These are phyloP conservation scores for Phalaenopsis equestris DNA, from an alignment of 106 monocot genomes.

Conservation along the genomic window DNA sequence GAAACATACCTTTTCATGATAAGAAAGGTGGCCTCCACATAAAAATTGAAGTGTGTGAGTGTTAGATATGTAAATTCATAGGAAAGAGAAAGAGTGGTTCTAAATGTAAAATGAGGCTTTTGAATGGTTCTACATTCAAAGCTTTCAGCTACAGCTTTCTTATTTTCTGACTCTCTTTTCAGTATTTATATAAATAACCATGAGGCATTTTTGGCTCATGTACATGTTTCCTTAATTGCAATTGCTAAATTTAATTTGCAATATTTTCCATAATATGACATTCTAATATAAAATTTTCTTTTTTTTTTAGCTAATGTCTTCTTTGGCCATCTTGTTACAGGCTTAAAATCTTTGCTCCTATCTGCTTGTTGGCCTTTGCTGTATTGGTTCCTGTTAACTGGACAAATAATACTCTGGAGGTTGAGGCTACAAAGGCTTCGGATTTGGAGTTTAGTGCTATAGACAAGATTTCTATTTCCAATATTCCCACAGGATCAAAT, in stretches of 20 bases:
- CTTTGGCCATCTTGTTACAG: slow-evolving; percentile 26
- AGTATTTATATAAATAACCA: neutral
- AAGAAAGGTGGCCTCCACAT: too few species aligned
- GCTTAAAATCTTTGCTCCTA: slow-evolving; percentile 84
- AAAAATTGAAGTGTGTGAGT: too few species aligned
- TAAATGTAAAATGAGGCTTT: neutral
- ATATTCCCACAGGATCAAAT: slow-evolving; percentile 60
- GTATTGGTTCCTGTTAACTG: slow-evolving; percentile 84
- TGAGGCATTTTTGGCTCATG: neutral
- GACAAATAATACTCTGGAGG: slow-evolving; percentile 60
- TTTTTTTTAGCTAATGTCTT: neutral
- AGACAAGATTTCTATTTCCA: slow-evolving; percentile 95
- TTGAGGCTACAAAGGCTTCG: slow-evolving; percentile 10
- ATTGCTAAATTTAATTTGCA: neutral
- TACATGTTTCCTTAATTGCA: neutral
- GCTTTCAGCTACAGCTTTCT: neutral
- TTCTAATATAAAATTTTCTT: neutral
- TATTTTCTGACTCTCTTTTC: neutral
- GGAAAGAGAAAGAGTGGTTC: neutral
- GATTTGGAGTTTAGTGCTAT: slow-evolving; percentile 50
- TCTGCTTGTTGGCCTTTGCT: slow-evolving; percentile 67
- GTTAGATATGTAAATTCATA: neutral
- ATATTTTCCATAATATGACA: neutral
- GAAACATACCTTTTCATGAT: too few species aligned
- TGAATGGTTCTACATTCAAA: neutral